Evolutionary conservation across 345 rosid genomes (phyloP), one percentile per base, ranked within the genome.

Genomic region (Bretschneidera sinensis): DNA sequence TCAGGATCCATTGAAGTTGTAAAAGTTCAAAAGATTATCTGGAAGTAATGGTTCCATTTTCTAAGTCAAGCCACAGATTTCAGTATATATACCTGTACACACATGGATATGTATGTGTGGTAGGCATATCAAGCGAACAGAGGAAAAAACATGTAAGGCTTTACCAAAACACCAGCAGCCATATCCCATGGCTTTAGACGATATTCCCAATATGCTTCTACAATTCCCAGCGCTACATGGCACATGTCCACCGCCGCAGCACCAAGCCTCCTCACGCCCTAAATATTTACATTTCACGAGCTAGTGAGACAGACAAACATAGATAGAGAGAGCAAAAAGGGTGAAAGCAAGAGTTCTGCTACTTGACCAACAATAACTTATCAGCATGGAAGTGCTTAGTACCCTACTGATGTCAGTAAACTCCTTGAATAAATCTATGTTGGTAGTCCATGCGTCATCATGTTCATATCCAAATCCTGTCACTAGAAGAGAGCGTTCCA

Each of bases 201-300:
- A 68, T 85, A 89, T 69, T 92, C 98, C 98, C 98, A 92, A 43
- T 89, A 89, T 1, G 88, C 89, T 77, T 89, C 98, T 0, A 78
- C 97, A 47, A 89, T 82, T 43, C 97, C 98, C 1, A 92, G 87
- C 55, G 97, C 97, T 4, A 92, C 97, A 63, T 92, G 98, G 69
- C 98, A 89, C 98, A 92, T 92, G 71, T 92, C 98, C 59, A 92
- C 97, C 6, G 98, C 91, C 51, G 98, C 98, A 77, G 98, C 98
- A 34, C 98, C 98, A 3, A 87, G 94, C 61, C 98, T 89, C 67
- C 96, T 75, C 39, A 92, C 98, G 57, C 97, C 98, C 95, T 87
- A 57, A 55, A 62, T 31, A 61, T 49, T 39, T 54, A 28, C 8
- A 43, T 59, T 45, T 51, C 19, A n/a, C 0, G 53, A 49, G 21